phyloP scores from a whole-genome alignment of 2,329 filamentous ascomycete genomes.

The Ophiostoma perfectum region DNA sequence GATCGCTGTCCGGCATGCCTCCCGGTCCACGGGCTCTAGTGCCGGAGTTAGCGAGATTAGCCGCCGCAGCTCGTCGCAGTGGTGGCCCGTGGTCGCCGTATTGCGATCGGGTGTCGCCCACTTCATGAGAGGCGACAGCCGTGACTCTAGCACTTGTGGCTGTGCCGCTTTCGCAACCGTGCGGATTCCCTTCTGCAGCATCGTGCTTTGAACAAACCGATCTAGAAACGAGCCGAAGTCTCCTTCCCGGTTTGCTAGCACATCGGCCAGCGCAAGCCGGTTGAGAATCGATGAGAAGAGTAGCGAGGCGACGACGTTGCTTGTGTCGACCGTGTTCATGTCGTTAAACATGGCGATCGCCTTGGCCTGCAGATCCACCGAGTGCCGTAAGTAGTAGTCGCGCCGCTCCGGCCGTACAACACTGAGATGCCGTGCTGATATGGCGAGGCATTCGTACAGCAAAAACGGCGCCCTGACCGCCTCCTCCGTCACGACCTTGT shows the following conservation, averaged over 20 bases:
- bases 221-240: slow-evolving; percentile 39
- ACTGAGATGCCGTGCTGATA: slow-evolving; percentile 38
- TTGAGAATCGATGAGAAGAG: slow-evolving; percentile 43
- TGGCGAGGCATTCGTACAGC: slow-evolving; percentile 36
- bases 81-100: slow-evolving; percentile 25
- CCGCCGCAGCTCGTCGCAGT: slow-evolving; percentile 30
- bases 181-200: slow-evolving; percentile 41
- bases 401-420: slow-evolving; percentile 26
- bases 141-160: slow-evolving; percentile 35
- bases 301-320: slow-evolving; percentile 35
- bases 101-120: slow-evolving; percentile 21
- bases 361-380: slow-evolving; percentile 42
- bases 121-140: slow-evolving; percentile 34
- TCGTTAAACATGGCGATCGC: slow-evolving; percentile 38
- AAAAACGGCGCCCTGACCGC: slow-evolving; percentile 34
- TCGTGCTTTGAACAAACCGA: slow-evolving; percentile 39
- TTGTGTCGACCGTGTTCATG: slow-evolving; percentile 26
- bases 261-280: slow-evolving; percentile 46
- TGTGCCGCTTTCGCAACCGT: slow-evolving; percentile 35
- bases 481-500: slow-evolving; percentile 26
- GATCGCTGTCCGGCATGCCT: slow-evolving; percentile 28
- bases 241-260: slow-evolving; percentile 36
- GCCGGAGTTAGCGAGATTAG: slow-evolving; percentile 24
- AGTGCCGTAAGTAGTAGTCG: slow-evolving; percentile 34
- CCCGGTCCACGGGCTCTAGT: slow-evolving; percentile 24